phyloP scores from a whole-genome alignment of 2,329 filamentous ascomycete species.

The Penicillium polonicum region DNA sequence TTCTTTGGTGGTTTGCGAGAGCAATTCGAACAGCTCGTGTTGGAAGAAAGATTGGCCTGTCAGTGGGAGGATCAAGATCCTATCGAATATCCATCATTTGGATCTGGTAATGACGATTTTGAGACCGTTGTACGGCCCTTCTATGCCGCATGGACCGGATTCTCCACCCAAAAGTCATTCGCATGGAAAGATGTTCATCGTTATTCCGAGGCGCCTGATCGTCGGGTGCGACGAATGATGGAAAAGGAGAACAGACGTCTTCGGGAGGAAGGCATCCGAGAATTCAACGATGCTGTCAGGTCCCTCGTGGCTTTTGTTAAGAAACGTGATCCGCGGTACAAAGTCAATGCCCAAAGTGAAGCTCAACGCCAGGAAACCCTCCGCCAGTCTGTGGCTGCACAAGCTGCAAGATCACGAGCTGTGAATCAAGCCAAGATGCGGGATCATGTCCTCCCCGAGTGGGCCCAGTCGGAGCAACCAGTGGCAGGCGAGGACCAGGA shows the following conservation, averaged over 20 bases:
- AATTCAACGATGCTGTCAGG: constrained; percentile 90
- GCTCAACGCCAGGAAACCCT: constrained; percentile 76
- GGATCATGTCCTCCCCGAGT: constrained; percentile 66
- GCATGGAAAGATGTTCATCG: constrained; percentile 86
- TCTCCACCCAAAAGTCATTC: constrained; percentile 81
- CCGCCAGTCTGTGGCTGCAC: constrained; percentile 74
- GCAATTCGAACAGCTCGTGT: constrained; percentile 75
- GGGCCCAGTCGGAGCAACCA: constrained; percentile 63
- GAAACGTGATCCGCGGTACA: constrained; percentile 85
- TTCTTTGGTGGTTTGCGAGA: constrained; percentile 80
- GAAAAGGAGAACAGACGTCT: constrained; percentile 91
- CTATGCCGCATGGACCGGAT: constrained; percentile 76
- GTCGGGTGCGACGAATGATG: constrained; percentile 77
- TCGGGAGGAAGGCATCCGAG: constrained; percentile 75
- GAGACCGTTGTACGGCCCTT: constrained; percentile 76
- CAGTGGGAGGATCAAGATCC: constrained; percentile 63
- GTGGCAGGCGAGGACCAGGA: constrained; percentile 50
- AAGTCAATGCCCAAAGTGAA: constrained; percentile 73
- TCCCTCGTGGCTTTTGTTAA: constrained; percentile 84
- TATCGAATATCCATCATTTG: constrained; percentile 77
- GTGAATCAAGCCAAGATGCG: constrained; percentile 74
- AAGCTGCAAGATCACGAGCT: constrained; percentile 78
- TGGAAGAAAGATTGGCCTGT: constrained; percentile 75
- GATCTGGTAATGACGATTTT: constrained; percentile 70
- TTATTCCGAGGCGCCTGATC: constrained; percentile 81